Evolutionary conservation across 176 grass and related monocot genomes (phyloP).

Genomic region (Thalia dealbata): DNA sequence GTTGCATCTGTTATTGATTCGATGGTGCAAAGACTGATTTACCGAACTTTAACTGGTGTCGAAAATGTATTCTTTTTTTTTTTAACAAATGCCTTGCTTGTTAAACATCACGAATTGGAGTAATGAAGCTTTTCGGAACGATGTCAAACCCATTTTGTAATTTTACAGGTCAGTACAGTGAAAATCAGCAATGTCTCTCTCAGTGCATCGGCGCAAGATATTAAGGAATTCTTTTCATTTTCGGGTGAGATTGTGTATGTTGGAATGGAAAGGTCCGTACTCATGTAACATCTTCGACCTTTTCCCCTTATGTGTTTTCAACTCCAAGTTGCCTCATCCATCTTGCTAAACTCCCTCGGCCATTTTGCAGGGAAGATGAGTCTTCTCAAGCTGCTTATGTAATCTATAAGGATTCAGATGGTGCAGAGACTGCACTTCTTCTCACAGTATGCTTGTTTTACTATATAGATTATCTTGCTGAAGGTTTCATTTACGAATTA

Average conservation of each 20-base stretch:
- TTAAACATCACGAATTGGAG: too few relatives aligned
- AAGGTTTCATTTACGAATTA: background rate
- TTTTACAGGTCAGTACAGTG: constrained; percentile 10
- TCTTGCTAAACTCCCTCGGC: constrained; percentile 4
- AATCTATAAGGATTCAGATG: constrained; percentile 74
- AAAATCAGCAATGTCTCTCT: constrained; percentile 17
- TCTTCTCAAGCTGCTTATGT: constrained; percentile 84
- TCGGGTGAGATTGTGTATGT: constrained; percentile 11
- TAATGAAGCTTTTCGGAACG: background rate
- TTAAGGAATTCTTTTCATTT: constrained; percentile 21
- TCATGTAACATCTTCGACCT: background rate
- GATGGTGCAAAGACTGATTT: too few relatives aligned
- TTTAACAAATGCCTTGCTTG: background rate
- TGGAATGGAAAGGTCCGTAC: constrained; percentile 13
- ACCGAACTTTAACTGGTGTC: too few relatives aligned
- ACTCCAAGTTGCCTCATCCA: background rate
- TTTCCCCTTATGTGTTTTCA: background rate
- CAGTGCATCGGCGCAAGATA: constrained; percentile 9
- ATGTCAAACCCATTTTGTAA: too few relatives aligned
- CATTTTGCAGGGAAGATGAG: constrained; percentile 51
- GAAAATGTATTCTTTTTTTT: background rate
- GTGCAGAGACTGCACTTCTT: constrained; percentile 84
- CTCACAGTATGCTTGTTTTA: constrained; percentile 46
- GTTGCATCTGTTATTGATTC: too few relatives aligned
- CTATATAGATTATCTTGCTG: background rate